Evolutionary conservation across 768 basidiomycete species (phyloP).

Genomic region (Auricularia heimuer): DNA sequence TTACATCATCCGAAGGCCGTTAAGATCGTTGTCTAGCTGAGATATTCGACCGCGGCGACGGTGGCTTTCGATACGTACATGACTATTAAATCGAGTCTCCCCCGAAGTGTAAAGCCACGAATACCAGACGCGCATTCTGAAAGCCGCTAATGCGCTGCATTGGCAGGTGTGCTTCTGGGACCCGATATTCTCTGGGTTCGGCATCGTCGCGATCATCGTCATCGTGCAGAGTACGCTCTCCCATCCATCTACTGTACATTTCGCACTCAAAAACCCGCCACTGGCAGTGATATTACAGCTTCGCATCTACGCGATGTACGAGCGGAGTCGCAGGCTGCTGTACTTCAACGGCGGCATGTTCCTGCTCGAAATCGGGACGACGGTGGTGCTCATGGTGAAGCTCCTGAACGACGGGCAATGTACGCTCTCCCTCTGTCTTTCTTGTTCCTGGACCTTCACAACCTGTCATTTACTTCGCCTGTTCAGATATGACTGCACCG

Average conservation of each 20-base stretch:
- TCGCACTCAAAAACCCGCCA: too few relatives aligned
- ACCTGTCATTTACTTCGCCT: neutral
- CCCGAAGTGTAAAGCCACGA: constrained; percentile 38
- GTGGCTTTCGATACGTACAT: constrained; percentile 16
- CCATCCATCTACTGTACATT: neutral
- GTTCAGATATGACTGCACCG: neutral
- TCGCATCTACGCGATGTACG: constrained; percentile 54
- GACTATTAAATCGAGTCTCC: neutral
- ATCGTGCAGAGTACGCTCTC: constrained; percentile 40
- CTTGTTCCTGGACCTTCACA: neutral
- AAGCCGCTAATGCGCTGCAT: constrained; percentile 9
- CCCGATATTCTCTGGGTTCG: neutral
- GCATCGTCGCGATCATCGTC: constrained; percentile 16
- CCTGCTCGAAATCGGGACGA: constrained; percentile 27
- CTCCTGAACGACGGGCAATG: constrained; percentile 33
- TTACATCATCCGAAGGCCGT: neutral
- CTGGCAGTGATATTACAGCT: constrained; percentile 46
- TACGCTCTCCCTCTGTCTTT: constrained; percentile 14
- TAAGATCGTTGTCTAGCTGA: constrained; percentile 33
- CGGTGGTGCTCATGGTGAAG: constrained; percentile 40
- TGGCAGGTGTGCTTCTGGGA: constrained; percentile 44
- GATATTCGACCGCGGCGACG: constrained; percentile 43
- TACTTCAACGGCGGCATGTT: constrained; percentile 35
- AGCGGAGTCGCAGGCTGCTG: constrained; percentile 41
- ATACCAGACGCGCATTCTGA: constrained; percentile 27